Conservation (phyloP, 495 filamentous ascomycete genomes). For the Astrothelium subdiscretum region DNA sequence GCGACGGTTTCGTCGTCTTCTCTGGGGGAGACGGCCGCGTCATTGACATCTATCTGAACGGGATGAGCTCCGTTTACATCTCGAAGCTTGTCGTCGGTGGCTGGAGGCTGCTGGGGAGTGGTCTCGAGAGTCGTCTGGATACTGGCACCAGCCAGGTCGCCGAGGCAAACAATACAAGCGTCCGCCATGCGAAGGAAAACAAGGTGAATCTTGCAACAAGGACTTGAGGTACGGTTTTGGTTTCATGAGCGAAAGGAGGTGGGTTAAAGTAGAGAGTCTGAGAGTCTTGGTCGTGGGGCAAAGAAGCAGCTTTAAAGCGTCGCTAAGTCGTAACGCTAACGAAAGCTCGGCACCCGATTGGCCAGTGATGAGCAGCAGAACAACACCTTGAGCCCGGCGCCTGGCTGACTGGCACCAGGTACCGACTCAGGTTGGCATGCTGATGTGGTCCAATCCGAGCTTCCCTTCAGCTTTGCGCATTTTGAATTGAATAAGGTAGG, state of each 20-base stretch:
- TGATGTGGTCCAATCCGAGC: background rate
- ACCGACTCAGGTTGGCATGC: background rate
- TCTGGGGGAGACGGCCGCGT: constrained; percentile 27
- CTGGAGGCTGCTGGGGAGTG: constrained; percentile 22
- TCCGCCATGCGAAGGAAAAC: constrained; percentile 54
- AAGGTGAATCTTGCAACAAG: background rate
- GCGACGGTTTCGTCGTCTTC: constrained; percentile 44
- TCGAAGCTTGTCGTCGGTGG: constrained; percentile 14
- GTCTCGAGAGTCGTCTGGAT: constrained; percentile 37
- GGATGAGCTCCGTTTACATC: constrained; percentile 20
- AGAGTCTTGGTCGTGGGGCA: constrained; percentile 3
- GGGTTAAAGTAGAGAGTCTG: background rate
- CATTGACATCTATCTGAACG: constrained; percentile 31
- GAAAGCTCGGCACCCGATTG: background rate
- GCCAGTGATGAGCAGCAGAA: background rate
- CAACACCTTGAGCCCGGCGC: too few relatives aligned
- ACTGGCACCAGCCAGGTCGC: constrained; percentile 57
- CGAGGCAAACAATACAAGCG: constrained; percentile 93
- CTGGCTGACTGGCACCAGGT: too few relatives aligned
- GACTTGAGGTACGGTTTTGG: background rate
- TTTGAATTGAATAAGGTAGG: too few relatives aligned
- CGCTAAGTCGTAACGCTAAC: background rate
- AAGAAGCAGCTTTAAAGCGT: background rate
- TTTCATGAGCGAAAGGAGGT: background rate
- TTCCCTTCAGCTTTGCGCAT: background rate